These are phyloP conservation scores for Ensete ventricosum DNA, from an alignment of 176 grass and related monocot genomes.

Conservation along the genomic window DNA sequence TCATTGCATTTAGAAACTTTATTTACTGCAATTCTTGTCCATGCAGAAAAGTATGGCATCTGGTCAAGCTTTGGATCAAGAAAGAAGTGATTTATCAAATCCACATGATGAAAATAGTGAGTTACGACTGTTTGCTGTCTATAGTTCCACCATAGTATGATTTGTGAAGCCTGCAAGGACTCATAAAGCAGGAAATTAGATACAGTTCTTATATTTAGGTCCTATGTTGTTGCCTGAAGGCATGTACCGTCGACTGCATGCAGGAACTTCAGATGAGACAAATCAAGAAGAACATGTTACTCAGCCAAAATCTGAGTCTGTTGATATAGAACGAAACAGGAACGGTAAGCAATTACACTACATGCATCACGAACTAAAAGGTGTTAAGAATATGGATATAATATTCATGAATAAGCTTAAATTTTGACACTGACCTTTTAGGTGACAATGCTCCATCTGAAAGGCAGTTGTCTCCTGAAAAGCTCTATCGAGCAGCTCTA, in stretches of 20 bases:
- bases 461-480: constrained; percentile 50
- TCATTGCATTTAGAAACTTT: background rate
- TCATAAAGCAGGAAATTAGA: background rate
- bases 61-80: constrained; percentile 36
- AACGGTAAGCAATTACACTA: constrained; percentile 67
- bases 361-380: constrained; percentile 5
- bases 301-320: constrained; percentile 33
- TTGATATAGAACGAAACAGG: constrained; percentile 29
- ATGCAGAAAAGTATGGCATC: constrained; percentile 51
- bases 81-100: constrained; percentile 49
- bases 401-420: constrained; percentile 26
- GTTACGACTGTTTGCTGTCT: background rate
- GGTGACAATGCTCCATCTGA: constrained; percentile 49
- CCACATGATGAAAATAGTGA: constrained; percentile 19
- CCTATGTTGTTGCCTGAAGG: background rate
- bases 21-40: background rate
- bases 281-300: constrained; percentile 36
- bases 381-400: constrained; percentile 22
- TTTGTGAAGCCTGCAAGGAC: background rate
- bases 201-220: constrained; percentile 3
- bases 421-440: constrained; percentile 35
- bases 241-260: background rate
- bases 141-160: background rate
- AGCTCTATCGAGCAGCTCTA: constrained; percentile 72
- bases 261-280: constrained; percentile 42